Evolutionary conservation across 352 stramenopile species (phyloP).

Genomic region (Pythium volutum): DNA sequence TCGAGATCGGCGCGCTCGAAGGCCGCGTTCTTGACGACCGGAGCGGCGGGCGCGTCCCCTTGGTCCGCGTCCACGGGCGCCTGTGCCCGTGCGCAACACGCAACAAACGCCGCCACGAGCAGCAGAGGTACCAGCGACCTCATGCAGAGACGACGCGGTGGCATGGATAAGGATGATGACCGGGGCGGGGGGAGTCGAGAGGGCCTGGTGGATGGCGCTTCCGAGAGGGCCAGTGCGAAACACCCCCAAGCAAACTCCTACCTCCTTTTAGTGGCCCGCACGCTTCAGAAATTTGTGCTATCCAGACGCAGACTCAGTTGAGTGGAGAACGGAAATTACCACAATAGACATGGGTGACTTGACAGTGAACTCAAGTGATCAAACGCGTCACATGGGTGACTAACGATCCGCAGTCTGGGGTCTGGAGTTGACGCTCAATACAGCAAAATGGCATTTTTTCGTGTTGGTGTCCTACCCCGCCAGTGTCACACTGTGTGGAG

Average conservation of each 20-base stretch:
- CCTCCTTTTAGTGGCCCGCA: not conserved
- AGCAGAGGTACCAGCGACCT: conserved; percentile 12
- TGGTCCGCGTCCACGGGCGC: conserved; percentile 3
- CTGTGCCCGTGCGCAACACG: conserved; percentile 20
- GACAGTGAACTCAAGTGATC: too few species aligned
- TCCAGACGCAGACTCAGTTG: too few species aligned
- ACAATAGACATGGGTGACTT: too few species aligned
- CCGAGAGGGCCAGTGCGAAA: conserved; percentile 2
- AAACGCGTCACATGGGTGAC: too few species aligned
- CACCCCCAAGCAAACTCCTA: not conserved
- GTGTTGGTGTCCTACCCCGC: too few species aligned
- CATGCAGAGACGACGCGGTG: conserved; percentile 14
- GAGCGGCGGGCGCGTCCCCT: conserved; percentile 6
- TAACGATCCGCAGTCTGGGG: too few species aligned
- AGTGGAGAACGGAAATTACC: too few species aligned
- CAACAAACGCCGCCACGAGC: conserved; percentile 17
- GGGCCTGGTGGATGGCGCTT: not conserved
- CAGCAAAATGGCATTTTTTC: too few species aligned
- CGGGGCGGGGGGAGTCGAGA: not conserved
- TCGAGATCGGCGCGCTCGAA: conserved; percentile 69
- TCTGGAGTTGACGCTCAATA: too few species aligned
- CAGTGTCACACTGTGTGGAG: too few species aligned
- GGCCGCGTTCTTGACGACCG: conserved; percentile 30
- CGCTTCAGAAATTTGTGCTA: too few species aligned
- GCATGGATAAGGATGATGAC: not conserved